Evolutionary conservation across 306 rosid genomes (phyloP), one percentile per base, ranked within the genome.

Genomic region (Medicago lupulina): DNA sequence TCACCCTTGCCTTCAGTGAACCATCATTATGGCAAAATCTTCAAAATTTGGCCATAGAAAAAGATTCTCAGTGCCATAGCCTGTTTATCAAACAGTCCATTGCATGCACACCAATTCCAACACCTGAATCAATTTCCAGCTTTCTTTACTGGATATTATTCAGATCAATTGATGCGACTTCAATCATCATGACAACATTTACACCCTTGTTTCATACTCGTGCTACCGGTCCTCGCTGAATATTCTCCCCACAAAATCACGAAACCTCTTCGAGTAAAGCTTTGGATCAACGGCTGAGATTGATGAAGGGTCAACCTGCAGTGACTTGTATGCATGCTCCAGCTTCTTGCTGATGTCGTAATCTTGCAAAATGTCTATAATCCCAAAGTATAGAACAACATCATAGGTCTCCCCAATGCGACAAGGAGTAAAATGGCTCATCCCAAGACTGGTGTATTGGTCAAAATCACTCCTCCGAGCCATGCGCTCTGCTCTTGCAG

Each of bases 271-370:
- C 0, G 99, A 92, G 83, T 96, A 96, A 7, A 88, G 96, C 88
- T 92, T 96, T 44, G 99, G 99, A 85, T 96, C 98, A 39, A 96
- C 99, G 1, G 99, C 99, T 51, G 99, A 96, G 77, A 96, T 96
- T 36, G 94, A 90, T 38, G 84, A 72, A n/a, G 99, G 86, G 69
- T 92, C 92, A 2, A 83, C 98, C 77, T 96, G 99, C 64, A 85
- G 84, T 19, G 99, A 96, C 79, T 96, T 96, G 88, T 92, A 96
- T 5, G 97, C 98, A 49, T 90, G 99, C 85, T 96, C 99, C 49
- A 96, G 71, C 83, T 92, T 96, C 90, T 96, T 96, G 92, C 88
- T 88, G 82, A 96, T 90, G 74, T 92, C 98, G 16, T 92, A 96
- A 82, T 87, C 99, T 82, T 96, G 99, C 84, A 96, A 78, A 46